Conservation (phyloP, 345 rosid genomes). For the Isatis tinctoria region DNA sequence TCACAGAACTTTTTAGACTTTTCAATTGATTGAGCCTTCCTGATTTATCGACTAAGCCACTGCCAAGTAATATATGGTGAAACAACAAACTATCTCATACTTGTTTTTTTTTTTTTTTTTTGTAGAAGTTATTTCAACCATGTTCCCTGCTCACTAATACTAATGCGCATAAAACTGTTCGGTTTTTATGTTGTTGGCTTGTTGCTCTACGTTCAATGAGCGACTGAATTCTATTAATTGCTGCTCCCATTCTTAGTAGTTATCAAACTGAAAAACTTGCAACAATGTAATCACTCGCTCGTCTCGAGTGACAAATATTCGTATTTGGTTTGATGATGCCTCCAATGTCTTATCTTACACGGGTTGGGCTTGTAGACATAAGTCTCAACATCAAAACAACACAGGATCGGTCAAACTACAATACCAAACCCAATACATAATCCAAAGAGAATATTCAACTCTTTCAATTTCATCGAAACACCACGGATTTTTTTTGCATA, state of each 20-base stretch:
- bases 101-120: too few relatives aligned
- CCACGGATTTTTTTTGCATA: not conserved
- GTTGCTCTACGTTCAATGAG: too few relatives aligned
- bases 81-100: too few relatives aligned
- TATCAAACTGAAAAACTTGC: not conserved
- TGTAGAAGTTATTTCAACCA: too few relatives aligned
- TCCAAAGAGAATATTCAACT: not conserved
- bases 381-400: slow-evolving; percentile 4
- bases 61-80: too few relatives aligned
- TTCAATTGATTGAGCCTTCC: too few relatives aligned
- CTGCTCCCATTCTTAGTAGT: not conserved
- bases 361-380: not conserved
- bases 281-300: not conserved
- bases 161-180: too few relatives aligned
- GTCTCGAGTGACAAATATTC: not conserved
- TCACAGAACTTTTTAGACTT: not conserved
- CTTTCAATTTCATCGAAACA: not conserved
- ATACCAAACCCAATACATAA: slow-evolving; percentile 6
- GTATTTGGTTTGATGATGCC: not conserved
- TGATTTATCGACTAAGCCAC: too few relatives aligned
- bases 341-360: not conserved
- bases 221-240: not conserved
- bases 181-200: too few relatives aligned
- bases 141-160: too few relatives aligned
- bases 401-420: slow-evolving; percentile 5